Evolutionary conservation across 805 yeast species (phyloP).

Genomic region (Lipomyces kockii): DNA sequence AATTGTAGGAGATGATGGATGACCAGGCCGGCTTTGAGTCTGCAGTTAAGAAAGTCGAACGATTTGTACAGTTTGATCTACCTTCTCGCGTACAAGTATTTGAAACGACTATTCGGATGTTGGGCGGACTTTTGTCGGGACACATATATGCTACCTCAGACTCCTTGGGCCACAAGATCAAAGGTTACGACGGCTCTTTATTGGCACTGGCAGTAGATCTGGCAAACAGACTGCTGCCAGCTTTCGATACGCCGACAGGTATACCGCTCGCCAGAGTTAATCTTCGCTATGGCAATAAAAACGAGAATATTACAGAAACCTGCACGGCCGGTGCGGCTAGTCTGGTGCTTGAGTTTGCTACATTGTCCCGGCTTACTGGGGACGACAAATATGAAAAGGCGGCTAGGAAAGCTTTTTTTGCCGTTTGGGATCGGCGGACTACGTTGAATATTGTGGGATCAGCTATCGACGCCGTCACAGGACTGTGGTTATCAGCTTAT

Average conservation of each 20-base stretch:
- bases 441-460: slow-evolving; percentile 71
- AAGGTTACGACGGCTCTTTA: slow-evolving; percentile 71
- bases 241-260: slow-evolving; percentile 64
- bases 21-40: slow-evolving; percentile 61
- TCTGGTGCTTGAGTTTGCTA: slow-evolving; percentile 77
- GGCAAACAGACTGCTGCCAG: slow-evolving; percentile 71
- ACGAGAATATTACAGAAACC: slow-evolving; percentile 56
- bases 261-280: slow-evolving; percentile 85
- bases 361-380: slow-evolving; percentile 74
- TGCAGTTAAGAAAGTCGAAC: slow-evolving; percentile 50
- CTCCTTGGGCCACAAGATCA: slow-evolving; percentile 50
- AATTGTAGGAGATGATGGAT: slow-evolving; percentile 49
- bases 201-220: slow-evolving; percentile 72
- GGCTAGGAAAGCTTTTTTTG: slow-evolving; percentile 65
- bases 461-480: slow-evolving; percentile 66
- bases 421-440: slow-evolving; percentile 71
- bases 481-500: slow-evolving; percentile 59
- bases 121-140: slow-evolving; percentile 81
- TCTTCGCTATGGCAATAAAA: slow-evolving; percentile 55
- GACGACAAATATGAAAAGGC: slow-evolving; percentile 70
- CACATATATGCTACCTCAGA: slow-evolving; percentile 70
- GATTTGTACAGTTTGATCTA: slow-evolving; percentile 56
- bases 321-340: slow-evolving; percentile 89
- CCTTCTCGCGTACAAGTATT: slow-evolving; percentile 84
- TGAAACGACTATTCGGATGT: slow-evolving; percentile 78